Evolutionary conservation across 495 filamentous ascomycete genomes (phyloP), one percentile per base, ranked within the genome.

Genomic region (Penicillium herquei): DNA sequence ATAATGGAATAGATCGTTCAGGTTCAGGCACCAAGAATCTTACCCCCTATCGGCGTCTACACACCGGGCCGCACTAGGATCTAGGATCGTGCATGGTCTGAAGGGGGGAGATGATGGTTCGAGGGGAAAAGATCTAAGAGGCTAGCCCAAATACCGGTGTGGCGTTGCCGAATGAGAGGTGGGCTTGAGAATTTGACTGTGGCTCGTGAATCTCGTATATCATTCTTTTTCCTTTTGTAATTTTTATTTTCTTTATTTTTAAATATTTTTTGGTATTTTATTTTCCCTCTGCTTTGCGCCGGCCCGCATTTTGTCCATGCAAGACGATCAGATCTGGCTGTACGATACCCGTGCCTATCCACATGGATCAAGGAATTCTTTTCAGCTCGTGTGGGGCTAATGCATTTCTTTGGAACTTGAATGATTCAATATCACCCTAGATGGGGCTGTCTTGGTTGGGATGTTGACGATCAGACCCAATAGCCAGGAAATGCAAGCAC

Each of bases 291-390:
- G 32, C 18, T 41, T 50, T 56, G 58, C 53, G 11, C 43, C 52
- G 58, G 58, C 44, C 58, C 58, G 49, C 50, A 30, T 34, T n/a
- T 53, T 44, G 17, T 33, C 39, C 33, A 54, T 56, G 58, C 53
- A 61, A 56, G 53, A 41, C 35, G 37, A 56, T 56, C 54, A 54
- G 54, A 61, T 56, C 39, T 49, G 17, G 51, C 39, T 54, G 50
- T 56, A 48, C 53, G 58, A 61, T 57, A 59, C 54, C 50, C 54
- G 58, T 39, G 18, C 31, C 42, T n/a, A 57, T 53, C 58, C 58
- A 61, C 54, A 56, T 61, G 58, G 58, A 34, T 18, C 14, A 47
- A 14, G 39, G 11, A 8, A 35, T 1, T 33, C 18, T 3, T 44
- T 18, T 18, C 42, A 44, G 42, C 42, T 44, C 14, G 40, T 43